These are phyloP conservation scores for Clathrospora elynae DNA, from an alignment of 2,329 filamentous ascomycete genomes.

Conservation along the genomic window DNA sequence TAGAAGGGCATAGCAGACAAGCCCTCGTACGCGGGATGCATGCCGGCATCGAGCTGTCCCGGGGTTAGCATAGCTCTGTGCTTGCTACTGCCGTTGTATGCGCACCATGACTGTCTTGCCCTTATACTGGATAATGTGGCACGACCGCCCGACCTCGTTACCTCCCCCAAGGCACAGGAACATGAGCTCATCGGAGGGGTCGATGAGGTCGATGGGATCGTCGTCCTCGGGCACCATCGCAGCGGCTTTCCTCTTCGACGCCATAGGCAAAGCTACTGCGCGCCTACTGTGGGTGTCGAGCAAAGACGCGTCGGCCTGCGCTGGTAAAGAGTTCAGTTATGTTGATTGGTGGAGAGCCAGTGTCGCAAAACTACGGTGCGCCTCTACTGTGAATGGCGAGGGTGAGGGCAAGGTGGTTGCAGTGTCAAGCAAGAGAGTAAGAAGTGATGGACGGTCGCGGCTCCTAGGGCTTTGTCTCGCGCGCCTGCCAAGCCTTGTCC, in stretches of 20 bases:
- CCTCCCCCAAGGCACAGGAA: slow-evolving; percentile 93
- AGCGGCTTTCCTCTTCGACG: slow-evolving; percentile 87
- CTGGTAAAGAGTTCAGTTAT: not conserved
- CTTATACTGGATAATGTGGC: slow-evolving; percentile 98
- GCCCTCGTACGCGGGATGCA: slow-evolving; percentile 95
- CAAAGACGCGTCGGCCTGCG: slow-evolving; percentile 8
- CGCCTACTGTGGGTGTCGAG: slow-evolving; percentile 6
- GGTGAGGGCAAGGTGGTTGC: slow-evolving; percentile 1
- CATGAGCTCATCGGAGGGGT: slow-evolving; percentile 90
- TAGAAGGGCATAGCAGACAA: slow-evolving; percentile 94
- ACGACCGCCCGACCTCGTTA: slow-evolving; percentile 95
- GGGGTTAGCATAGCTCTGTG: slow-evolving; percentile 27
- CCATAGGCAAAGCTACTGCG: slow-evolving; percentile 62
- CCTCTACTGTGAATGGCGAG: slow-evolving; percentile 1
- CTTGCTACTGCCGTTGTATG: slow-evolving; percentile 9
- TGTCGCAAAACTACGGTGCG: slow-evolving; percentile 1
- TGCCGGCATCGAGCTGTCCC: slow-evolving; percentile 86
- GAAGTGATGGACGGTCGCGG: slow-evolving; percentile 7
- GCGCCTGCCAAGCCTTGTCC: slow-evolving; percentile 36
- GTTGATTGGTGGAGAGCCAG: slow-evolving; percentile 10
- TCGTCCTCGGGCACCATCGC: slow-evolving; percentile 78
- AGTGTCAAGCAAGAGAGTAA: not conserved
- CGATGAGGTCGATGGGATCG: slow-evolving; percentile 89
- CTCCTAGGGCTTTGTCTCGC: slow-evolving; percentile 34
- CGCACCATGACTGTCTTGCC: slow-evolving; percentile 98